phyloP scores from a whole-genome alignment of 2,329 filamentous ascomycete genomes.

The Setomelanomma holmii region DNA sequence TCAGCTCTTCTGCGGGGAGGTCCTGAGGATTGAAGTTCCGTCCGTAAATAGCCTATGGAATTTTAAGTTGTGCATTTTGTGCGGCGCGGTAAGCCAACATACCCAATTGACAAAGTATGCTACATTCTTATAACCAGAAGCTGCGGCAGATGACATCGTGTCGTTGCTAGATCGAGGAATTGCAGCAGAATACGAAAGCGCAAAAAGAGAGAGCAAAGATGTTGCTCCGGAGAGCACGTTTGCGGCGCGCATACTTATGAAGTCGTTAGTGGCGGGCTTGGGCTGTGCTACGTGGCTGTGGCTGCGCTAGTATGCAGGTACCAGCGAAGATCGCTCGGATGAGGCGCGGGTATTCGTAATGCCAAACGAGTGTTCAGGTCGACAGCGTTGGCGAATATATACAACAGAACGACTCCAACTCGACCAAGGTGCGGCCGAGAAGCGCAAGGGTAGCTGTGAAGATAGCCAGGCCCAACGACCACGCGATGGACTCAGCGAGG shows the following conservation, averaged over 20 bases:
- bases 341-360: conserved; percentile 2
- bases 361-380: not conserved
- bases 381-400: conserved; percentile 8
- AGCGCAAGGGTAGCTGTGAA: not conserved
- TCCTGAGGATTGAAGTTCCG: conserved; percentile 47
- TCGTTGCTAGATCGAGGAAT: conserved; percentile 25
- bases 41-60: conserved; percentile 46
- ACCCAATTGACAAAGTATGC: conserved; percentile 51
- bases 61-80: conserved; percentile 4
- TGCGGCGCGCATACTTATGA: conserved; percentile 26
- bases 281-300: conserved; percentile 30
- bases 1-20: conserved; percentile 41
- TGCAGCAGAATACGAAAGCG: conserved; percentile 26
- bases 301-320: conserved; percentile 27
- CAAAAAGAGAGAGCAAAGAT: conserved; percentile 26
- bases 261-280: conserved; percentile 26
- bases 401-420: not conserved
- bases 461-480: conserved; percentile 6
- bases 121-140: conserved; percentile 45
- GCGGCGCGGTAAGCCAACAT: conserved; percentile 8
- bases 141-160: conserved; percentile 22
- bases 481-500: conserved; percentile 9
- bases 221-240: conserved; percentile 30
- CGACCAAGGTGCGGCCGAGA: not conserved
- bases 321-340: conserved; percentile 14